phyloP scores from a whole-genome alignment of 371 early-diverging fungal species.

The Zychaea mexicana region DNA sequence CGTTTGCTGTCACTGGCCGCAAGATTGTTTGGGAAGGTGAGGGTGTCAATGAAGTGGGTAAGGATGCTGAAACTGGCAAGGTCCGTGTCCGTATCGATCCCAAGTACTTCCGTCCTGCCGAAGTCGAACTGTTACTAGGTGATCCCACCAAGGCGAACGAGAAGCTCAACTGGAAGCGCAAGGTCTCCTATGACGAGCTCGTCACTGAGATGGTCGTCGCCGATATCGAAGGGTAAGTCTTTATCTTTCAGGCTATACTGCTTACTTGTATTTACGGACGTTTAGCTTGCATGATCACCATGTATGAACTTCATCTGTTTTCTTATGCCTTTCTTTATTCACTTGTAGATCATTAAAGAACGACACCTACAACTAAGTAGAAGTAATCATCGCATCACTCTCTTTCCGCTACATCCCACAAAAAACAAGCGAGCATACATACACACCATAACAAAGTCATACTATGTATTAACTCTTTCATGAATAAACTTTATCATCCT shows the following conservation, averaged over 20 bases:
- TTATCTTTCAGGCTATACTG: too few relatives aligned
- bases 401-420: neutral
- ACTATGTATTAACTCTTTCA: too few relatives aligned
- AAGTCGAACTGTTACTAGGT: constrained; percentile 82
- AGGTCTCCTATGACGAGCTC: constrained; percentile 71
- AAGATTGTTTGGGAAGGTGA: constrained; percentile 81
- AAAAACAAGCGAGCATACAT: neutral
- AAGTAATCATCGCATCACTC: neutral
- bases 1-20: constrained; percentile 70
- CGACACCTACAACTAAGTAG: constrained; percentile 7
- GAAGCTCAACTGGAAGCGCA: constrained; percentile 72
- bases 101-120: constrained; percentile 85
- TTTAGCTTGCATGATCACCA: too few relatives aligned
- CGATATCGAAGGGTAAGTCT: constrained; percentile 56
- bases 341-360: constrained; percentile 6
- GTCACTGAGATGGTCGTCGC: constrained; percentile 75
- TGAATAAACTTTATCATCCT: too few relatives aligned
- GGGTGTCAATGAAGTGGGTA: constrained; percentile 75
- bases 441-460: too few relatives aligned
- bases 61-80: constrained; percentile 65
- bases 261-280: too few relatives aligned
- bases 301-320: neutral
- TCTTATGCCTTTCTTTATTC: neutral
- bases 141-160: constrained; percentile 79
- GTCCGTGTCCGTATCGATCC: constrained; percentile 76